Conservation (phyloP, 805 yeast species). For the Spencermartinsiella europaea region DNA sequence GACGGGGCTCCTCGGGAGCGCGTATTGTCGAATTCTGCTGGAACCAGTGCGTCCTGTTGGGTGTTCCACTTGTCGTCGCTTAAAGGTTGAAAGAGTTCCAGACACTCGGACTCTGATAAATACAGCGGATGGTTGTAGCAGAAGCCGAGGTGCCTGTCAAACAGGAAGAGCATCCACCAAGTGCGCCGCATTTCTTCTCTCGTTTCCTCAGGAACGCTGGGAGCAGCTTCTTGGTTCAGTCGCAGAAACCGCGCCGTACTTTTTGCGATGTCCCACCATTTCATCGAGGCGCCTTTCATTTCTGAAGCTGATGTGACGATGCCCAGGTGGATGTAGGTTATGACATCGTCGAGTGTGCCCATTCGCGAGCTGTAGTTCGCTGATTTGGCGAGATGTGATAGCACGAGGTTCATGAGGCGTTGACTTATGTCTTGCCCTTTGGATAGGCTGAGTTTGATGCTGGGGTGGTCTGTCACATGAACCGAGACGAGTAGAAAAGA, state of each 20-base stretch:
- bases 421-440: slow-evolving; percentile 22
- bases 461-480: slow-evolving; percentile 29
- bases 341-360: slow-evolving; percentile 27
- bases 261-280: slow-evolving; percentile 30
- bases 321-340: slow-evolving; percentile 29
- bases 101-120: slow-evolving; percentile 31
- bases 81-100: slow-evolving; percentile 31
- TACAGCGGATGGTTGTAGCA: slow-evolving; percentile 32
- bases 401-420: slow-evolving; percentile 19
- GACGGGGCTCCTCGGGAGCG: slow-evolving; percentile 23
- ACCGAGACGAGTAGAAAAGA: slow-evolving; percentile 27
- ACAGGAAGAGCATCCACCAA: slow-evolving; percentile 37
- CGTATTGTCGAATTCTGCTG: slow-evolving; percentile 28
- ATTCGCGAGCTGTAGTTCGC: slow-evolving; percentile 15
- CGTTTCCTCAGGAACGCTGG: slow-evolving; percentile 21
- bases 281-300: slow-evolving; percentile 26
- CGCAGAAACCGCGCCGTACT: slow-evolving; percentile 26
- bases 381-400: slow-evolving; percentile 21
- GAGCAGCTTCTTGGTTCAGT: slow-evolving; percentile 21
- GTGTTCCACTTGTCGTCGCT: slow-evolving; percentile 32
- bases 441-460: slow-evolving; percentile 25
- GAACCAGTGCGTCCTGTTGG: slow-evolving; percentile 20
- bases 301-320: slow-evolving; percentile 28
- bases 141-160: slow-evolving; percentile 35
- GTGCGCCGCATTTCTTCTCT: slow-evolving; percentile 36